phyloP scores from a whole-genome alignment of 208 protist species.

The Herpetomonas tarakana region DNA sequence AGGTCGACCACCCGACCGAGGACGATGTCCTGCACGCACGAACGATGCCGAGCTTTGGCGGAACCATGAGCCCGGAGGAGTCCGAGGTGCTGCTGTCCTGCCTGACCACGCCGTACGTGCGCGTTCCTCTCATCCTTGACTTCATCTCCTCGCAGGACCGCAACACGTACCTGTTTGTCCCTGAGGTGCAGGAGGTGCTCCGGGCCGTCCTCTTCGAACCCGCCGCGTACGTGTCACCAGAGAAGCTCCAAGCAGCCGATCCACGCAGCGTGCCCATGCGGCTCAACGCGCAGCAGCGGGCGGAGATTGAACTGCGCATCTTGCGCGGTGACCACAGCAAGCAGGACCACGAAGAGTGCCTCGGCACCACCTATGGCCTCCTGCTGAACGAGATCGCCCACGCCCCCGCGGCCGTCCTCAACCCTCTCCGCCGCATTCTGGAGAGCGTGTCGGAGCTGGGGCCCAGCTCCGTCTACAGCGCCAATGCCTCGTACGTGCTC shows the following conservation, averaged over 20 bases:
- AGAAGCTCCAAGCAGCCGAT: constrained; percentile 19
- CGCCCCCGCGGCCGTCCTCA: constrained; percentile 52
- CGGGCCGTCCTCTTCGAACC: constrained; percentile 92
- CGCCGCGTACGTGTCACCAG: constrained; percentile 48
- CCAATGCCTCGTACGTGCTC: constrained; percentile 70
- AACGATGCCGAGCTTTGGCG: constrained; percentile 69
- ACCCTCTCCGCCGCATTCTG: constrained; percentile 41
- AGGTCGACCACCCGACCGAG: constrained; percentile 60
- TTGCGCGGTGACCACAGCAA: constrained; percentile 34
- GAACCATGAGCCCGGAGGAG: constrained; percentile 63
- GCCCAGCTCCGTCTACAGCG: constrained; percentile 71
- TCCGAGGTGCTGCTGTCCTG: constrained; percentile 82
- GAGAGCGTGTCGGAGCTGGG: constrained; percentile 46
- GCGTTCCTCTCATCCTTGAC: constrained; percentile 78
- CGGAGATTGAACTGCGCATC: constrained; percentile 22
- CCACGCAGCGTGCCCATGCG: constrained; percentile 62
- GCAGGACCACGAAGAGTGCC: constrained; percentile 38
- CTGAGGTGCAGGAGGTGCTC: constrained; percentile 65
- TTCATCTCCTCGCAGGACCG: constrained; percentile 89
- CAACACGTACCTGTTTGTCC: constrained; percentile 66
- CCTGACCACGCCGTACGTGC: constrained; percentile 84
- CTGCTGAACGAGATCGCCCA: constrained; percentile 83
- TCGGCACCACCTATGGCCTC: constrained; percentile 78
- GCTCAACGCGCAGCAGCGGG: constrained; percentile 45
- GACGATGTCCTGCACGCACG: constrained; percentile 86